These are phyloP conservation scores for Phytophthora citrophthora DNA, from an alignment of 352 stramenopile genomes.

Conservation along the genomic window DNA sequence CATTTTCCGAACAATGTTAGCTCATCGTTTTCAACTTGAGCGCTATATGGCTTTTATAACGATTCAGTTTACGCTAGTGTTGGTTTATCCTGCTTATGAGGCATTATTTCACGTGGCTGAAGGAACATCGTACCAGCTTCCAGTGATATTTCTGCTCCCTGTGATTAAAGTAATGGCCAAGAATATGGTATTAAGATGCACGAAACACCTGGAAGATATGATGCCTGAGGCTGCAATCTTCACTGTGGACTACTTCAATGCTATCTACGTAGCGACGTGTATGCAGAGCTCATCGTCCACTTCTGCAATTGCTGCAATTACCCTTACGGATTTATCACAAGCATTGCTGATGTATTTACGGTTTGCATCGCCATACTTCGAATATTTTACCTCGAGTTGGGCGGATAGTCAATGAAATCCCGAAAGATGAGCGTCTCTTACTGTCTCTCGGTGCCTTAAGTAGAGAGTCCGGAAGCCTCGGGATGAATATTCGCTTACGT, in stretches of 20 bases:
- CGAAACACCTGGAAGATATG: constrained; percentile 18
- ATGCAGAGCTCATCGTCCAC: constrained; percentile 17
- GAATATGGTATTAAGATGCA: constrained; percentile 9
- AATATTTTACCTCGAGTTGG: background rate
- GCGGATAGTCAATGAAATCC: background rate
- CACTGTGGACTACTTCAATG: constrained; percentile 28
- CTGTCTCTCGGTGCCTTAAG: background rate
- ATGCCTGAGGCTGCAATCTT: constrained; percentile 21
- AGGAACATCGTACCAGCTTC: constrained; percentile 5
- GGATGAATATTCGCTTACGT: background rate
- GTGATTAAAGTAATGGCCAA: constrained; percentile 32
- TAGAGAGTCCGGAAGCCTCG: background rate
- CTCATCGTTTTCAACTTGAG: background rate
- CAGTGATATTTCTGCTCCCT: constrained; percentile 12
- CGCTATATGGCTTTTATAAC: constrained; percentile 4
- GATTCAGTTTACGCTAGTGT: constrained; percentile 3
- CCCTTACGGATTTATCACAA: background rate
- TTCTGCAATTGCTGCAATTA: constrained; percentile 2
- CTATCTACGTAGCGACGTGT: constrained; percentile 13
- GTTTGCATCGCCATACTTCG: background rate
- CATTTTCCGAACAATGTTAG: constrained; percentile 2
- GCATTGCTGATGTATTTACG: background rate
- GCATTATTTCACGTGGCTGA: background rate
- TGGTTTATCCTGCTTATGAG: constrained; percentile 19
- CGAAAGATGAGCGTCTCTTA: background rate